phyloP scores from a whole-genome alignment of 768 basidiomycete species.

The Termitomyces sp. region DNA sequence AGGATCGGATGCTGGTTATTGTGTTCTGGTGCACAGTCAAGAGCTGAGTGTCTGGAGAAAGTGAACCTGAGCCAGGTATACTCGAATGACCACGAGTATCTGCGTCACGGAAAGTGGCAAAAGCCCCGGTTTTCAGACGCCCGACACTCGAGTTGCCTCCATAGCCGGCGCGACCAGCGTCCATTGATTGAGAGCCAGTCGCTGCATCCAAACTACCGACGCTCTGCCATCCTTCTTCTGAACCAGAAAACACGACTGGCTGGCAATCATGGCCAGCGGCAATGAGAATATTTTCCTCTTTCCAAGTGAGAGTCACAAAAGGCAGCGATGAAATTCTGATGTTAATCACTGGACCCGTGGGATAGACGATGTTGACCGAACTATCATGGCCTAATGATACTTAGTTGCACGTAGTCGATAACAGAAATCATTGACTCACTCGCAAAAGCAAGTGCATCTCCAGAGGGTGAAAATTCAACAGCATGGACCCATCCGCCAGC shows the following conservation, averaged over 20 bases:
- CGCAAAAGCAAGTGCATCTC: conserved; percentile 90
- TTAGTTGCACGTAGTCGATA: background rate
- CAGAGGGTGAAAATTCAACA: conserved; percentile 94
- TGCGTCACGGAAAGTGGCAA: conserved; percentile 90
- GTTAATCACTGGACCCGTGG: conserved; percentile 70
- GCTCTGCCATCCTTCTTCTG: conserved; percentile 72
- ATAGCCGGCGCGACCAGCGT: conserved; percentile 40
- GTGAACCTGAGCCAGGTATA: conserved; percentile 22
- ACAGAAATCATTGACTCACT: conserved; percentile 51
- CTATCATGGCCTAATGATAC: conserved; percentile 82
- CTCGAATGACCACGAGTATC: conserved; percentile 68
- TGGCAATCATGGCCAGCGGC: conserved; percentile 99
- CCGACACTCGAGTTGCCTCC: conserved; percentile 52
- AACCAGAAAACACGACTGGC: conserved; percentile 82
- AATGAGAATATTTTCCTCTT: conserved; percentile 73
- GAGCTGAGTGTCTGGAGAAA: conserved; percentile 65
- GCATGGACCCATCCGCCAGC: conserved; percentile 97
- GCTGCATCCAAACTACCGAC: conserved; percentile 84
- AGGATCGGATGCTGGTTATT: conserved; percentile 86
- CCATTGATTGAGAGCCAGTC: conserved; percentile 41
- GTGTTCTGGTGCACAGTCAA: conserved; percentile 97
- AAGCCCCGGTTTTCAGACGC: conserved; percentile 88
- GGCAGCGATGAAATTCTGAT: conserved; percentile 81
- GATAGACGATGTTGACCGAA: conserved; percentile 89
- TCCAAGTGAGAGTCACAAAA: conserved; percentile 82